Base-by-base conservation (phyloP, 2,329 filamentous ascomycete genomes). In the Xylaria sp. region DNA sequence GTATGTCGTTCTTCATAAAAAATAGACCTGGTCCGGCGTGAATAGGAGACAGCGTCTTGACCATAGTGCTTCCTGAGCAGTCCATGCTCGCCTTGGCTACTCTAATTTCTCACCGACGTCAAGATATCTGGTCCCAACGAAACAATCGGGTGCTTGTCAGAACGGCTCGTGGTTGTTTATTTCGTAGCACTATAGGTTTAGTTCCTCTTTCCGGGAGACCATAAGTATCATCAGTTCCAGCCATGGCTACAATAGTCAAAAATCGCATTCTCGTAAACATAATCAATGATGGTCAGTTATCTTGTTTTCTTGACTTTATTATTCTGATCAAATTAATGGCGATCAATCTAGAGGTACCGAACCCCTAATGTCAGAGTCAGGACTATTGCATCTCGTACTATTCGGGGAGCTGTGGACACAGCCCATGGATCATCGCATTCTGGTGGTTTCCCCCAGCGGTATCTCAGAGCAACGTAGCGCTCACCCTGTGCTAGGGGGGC, bases 231-330 rank as follows among this genome's bases (percentile, higher is more conserved):
- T 57, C 46, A 15, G 12, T 43, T 49, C 46, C 53, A 11, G 52
- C 52, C 52, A 61, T 51, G 2, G 38, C 53, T n/a, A 63, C 51
- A 8, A 60, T 51, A 14, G 51, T 55, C 33, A 47, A n/a, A n/a
- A 14, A 57, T 55, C n/a, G 51, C 61, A n/a, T 60, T 50, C 35
- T 55, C 51, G 12, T 60, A 63, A 37, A 60, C 60, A 15, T 52
- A 28, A 38, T 50, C 57, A 38, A 60, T 63, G 43, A 53, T 23
- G 5, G 51, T 45, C 42, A 53, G 4, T 1, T 57, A 28, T 15
- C 28, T 46, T 1, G 45, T 46, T 19, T 64, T 60, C 1, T 53
- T 51, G n/a, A 19, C 42, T 28, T 57, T 40, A n/a, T 61, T 43
- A 3, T 35, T 28, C 21, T 64, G 46, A 14, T 53, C 46, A 35